phyloP scores from a whole-genome alignment of 202 grass and related monocot genomes.

The Elaeis oleifera region DNA sequence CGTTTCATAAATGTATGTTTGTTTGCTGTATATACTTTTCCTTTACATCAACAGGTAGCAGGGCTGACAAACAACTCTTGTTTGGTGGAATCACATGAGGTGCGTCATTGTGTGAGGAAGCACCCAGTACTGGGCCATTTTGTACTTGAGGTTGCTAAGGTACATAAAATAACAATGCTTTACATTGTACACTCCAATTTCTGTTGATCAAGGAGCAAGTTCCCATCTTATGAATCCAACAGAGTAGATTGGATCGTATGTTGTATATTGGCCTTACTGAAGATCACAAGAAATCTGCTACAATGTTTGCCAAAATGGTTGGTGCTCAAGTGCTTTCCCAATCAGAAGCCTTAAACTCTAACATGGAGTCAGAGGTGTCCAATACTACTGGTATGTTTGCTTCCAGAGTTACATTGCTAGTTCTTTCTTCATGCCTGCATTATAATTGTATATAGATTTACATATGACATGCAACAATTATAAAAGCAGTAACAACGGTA shows the following conservation, averaged over 20 bases:
- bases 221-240: conserved; percentile 19
- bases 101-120: conserved; percentile 71
- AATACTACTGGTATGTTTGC: conserved; percentile 39
- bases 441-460: no score
- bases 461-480: no score
- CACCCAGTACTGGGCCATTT: conserved; percentile 64
- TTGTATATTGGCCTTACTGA: conserved; percentile 85
- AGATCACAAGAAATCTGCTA: conserved; percentile 85
- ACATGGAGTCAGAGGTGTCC: conserved; percentile 36
- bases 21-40: background rate
- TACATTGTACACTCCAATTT: background rate
- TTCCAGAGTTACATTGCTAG: background rate
- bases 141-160: conserved; percentile 93
- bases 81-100: conserved; percentile 49
- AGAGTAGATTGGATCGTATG: conserved; percentile 87
- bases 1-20: no score
- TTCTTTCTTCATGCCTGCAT: conserved; percentile 4
- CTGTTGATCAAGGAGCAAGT: conserved; percentile 8
- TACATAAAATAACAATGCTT: conserved; percentile 25
- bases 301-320: conserved; percentile 89
- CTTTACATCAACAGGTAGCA: conserved; percentile 43
- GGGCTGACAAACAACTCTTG: conserved; percentile 96
- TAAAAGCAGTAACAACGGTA: no score
- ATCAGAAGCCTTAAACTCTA: conserved; percentile 45
- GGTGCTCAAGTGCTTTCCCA: conserved; percentile 87